Evolutionary conservation across 768 basidiomycete genomes (phyloP), one percentile per base, ranked within the genome.

Genomic region (Auricularia auricula-judae): DNA sequence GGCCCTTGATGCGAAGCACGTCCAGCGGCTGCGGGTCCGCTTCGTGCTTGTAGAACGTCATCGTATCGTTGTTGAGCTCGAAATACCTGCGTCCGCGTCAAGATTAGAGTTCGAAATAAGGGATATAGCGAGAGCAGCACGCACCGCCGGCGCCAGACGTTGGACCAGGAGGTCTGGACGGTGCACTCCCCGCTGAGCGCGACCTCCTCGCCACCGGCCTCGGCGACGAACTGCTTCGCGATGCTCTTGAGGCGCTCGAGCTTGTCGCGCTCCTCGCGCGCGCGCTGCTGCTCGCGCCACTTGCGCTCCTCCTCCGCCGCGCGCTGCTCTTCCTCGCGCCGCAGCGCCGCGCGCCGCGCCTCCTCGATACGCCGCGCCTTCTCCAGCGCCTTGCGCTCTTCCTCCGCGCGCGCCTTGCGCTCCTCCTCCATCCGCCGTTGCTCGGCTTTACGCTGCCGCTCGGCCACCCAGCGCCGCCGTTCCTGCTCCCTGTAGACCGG

Each of bases 121-220:
- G 12, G 39, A 42, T 3, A 42, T 7, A 42, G 39, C 7, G 39
- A 42, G 0, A 42, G 3, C 39, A 14, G 39, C 1, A 42, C 39
- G 39, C 39, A 42, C n/a, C 86, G 76, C 65, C 87, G 77, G 68
- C 83, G 84, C 87, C 87, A 88, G 0, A 78, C 74, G 63, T 84
- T 72, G 3, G 76, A 77, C 14, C 83, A 81, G 35, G 76, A 75
- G 3, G 80, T 79, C 70, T 86, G 86, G 62, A 87, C 75, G 1
- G 85, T 85, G 2, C 86, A 80, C 84, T 85, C 86, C 0, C 86
- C 87, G 11, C 77, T 76, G 62, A 79, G 68, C 16, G 80, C 67
- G 2, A 72, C 67, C 63, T 79, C 70, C 3, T 70, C 68, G 62
- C 74, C 69, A 42, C 71, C 80, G 10, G 75, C 74, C 42, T 76